phyloP scores from a whole-genome alignment of 2,329 filamentous ascomycete genomes.

The Fusarium setosum region DNA sequence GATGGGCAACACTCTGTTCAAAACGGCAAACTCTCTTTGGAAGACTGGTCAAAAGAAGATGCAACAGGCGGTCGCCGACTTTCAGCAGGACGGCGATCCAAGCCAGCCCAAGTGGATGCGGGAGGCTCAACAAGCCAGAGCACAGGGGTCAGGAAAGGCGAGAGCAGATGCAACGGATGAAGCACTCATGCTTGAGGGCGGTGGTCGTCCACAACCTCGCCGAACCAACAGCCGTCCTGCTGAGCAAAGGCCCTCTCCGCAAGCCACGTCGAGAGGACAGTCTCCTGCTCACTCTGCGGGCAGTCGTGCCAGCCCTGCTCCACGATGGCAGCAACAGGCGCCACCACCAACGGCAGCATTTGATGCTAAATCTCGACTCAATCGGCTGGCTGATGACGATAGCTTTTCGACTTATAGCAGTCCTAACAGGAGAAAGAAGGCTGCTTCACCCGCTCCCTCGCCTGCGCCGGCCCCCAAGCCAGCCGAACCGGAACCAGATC shows the following conservation, averaged over 20 bases:
- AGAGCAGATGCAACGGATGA: constrained; percentile 70
- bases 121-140: constrained; percentile 67
- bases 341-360: constrained; percentile 50
- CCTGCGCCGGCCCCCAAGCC: constrained; percentile 53
- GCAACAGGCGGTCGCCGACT: constrained; percentile 90
- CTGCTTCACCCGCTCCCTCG: constrained; percentile 57
- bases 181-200: constrained; percentile 82
- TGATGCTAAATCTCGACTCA: constrained; percentile 67
- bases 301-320: constrained; percentile 59
- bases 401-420: constrained; percentile 87
- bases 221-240: constrained; percentile 42
- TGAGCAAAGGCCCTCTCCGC: constrained; percentile 43
- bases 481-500: constrained; percentile 64
- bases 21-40: constrained; percentile 95
- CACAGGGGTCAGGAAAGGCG: constrained; percentile 47
- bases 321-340: constrained; percentile 69
- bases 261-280: constrained; percentile 56
- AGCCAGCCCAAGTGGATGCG: constrained; percentile 97
- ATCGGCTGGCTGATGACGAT: constrained; percentile 83
- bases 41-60: constrained; percentile 94
- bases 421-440: constrained; percentile 81
- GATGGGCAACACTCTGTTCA: constrained; percentile 85
- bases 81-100: constrained; percentile 77
- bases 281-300: constrained; percentile 60
- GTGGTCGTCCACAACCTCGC: constrained; percentile 63